phyloP scores from a whole-genome alignment of 805 yeast genomes.

The Sporopachydermia lactativora region DNA sequence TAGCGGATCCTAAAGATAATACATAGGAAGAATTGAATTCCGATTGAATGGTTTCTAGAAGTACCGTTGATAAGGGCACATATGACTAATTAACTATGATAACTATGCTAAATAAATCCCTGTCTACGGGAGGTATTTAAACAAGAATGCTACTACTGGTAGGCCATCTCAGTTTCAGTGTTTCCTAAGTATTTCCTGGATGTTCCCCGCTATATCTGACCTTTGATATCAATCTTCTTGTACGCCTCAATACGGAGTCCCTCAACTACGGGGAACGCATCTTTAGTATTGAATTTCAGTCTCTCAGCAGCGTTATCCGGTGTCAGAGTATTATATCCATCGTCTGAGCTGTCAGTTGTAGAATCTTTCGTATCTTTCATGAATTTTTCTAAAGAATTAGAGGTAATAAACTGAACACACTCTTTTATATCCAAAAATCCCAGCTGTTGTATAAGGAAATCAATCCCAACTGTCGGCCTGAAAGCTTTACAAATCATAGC shows the following conservation, averaged over 20 bases:
- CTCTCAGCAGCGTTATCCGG: neutral
- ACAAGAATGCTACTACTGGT: too few species aligned
- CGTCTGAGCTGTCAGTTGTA: constrained; percentile 3
- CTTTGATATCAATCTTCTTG: constrained; percentile 74
- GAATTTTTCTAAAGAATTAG: constrained; percentile 24
- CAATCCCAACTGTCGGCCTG: constrained; percentile 16
- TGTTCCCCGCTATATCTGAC: constrained; percentile 61
- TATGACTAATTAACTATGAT: too few species aligned
- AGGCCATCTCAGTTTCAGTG: too few species aligned
- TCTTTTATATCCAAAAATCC: constrained; percentile 26
- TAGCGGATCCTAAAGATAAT: too few species aligned
- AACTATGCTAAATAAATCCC: too few species aligned
- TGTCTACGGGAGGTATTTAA: too few species aligned
- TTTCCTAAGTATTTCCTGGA: too few species aligned
- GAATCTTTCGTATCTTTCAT: constrained; percentile 7
- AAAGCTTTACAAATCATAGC: constrained; percentile 43
- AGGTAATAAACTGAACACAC: constrained; percentile 28
- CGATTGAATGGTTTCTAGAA: too few species aligned
- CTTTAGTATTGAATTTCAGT: constrained; percentile 13
- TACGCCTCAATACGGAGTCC: constrained; percentile 24
- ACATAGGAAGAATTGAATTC: too few species aligned
- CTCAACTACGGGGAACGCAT: constrained; percentile 20
- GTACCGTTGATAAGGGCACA: too few species aligned
- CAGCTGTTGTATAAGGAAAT: constrained; percentile 12
- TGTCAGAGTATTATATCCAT: neutral